Evolutionary conservation across 345 rosid species (phyloP), one percentile per base, ranked within the genome.

Genomic region (Reutealis trisperma): DNA sequence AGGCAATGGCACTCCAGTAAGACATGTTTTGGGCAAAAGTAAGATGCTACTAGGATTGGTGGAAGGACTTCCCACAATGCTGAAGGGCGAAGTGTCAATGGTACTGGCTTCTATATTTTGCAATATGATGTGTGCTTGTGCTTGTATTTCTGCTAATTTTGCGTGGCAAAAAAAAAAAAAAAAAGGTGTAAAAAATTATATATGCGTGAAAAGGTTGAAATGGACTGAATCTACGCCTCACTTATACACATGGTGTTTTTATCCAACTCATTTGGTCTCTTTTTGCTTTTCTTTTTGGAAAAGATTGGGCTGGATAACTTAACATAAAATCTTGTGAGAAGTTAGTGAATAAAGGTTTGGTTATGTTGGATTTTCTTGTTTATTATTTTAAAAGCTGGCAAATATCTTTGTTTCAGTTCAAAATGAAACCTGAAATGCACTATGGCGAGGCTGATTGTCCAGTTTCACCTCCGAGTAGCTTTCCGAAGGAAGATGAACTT

Each of bases 61-160:
- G 8, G 95, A 96, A 86, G 97, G 99, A 72, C 88, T 95, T 76
- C 88, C 98, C 24, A 89, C 99, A 11, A 95, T 93, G 99, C 83
- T 87, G 77, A 93, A 87, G 96, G 94, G 92, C 67, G 99, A 96
- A 92, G 90, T 93, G 70, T 94, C 99, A 11, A 90, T 92, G 98
- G 98, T 93, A 93, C 72, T 77, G 41, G 65, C 62, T 52, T 62
- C 12, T 67, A 4, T 55, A 66, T 15, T 59, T 75, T 62, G 63
- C 25, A 60, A 51, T 73, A 14, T 47, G 59, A 32, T 45, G 8
- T 49, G 52, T 32, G 32, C 37, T 66, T 74, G 37, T 42, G 30
- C 70, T 63, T 77, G 49, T 62, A 30, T 59, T 47, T 8, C 51
- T 47, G 51, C 2, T 47, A 12, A 9, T 47, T 8, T 47, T 76